Percentiles rank a stretch among this genome's conserved stretches.
These are phyloP conservation scores for Glycyrrhiza uralensis DNA, from an alignment of 306 rosid genomes.

Conservation along the genomic window DNA sequence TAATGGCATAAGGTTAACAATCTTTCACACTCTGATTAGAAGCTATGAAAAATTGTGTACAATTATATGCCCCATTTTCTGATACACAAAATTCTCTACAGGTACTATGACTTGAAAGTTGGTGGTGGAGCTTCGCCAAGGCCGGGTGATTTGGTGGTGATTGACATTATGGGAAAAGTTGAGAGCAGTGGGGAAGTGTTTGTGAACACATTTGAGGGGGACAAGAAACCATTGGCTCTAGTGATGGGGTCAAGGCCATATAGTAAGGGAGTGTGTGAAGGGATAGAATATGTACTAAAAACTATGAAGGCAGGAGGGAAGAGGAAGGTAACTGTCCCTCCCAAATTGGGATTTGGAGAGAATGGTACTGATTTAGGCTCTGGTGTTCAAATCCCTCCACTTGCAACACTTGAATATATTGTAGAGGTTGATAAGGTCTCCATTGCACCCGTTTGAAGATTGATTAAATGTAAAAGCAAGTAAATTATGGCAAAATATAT, in stretches of 20 bases:
- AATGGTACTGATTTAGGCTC: constrained; percentile 80
- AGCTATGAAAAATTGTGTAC: neutral
- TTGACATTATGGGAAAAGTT: constrained; percentile 64
- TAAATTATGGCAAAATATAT: neutral
- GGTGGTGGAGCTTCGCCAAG: constrained; percentile 75
- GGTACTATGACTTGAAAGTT: constrained; percentile 63
- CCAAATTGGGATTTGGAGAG: constrained; percentile 71
- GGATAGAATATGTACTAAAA: constrained; percentile 63
- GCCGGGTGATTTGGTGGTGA: constrained; percentile 79
- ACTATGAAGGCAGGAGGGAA: constrained; percentile 88
- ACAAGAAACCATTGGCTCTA: constrained; percentile 72
- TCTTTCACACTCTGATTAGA: neutral
- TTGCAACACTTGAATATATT: constrained; percentile 71
- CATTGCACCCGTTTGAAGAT: constrained; percentile 74
- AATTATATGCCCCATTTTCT: neutral
- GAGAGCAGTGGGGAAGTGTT: constrained; percentile 55
- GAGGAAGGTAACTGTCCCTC: constrained; percentile 73
- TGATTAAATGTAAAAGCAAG: neutral
- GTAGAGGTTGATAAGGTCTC: constrained; percentile 87
- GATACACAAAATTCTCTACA: neutral
- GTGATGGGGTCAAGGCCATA: constrained; percentile 92
- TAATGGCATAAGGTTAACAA: constrained; percentile 77
- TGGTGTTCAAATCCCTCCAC: constrained; percentile 72
- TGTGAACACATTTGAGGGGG: constrained; percentile 75
- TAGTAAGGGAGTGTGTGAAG: constrained; percentile 90